Base-by-base conservation (phyloP, 1,139 yeast species). In the Blastobotrys proliferans region DNA sequence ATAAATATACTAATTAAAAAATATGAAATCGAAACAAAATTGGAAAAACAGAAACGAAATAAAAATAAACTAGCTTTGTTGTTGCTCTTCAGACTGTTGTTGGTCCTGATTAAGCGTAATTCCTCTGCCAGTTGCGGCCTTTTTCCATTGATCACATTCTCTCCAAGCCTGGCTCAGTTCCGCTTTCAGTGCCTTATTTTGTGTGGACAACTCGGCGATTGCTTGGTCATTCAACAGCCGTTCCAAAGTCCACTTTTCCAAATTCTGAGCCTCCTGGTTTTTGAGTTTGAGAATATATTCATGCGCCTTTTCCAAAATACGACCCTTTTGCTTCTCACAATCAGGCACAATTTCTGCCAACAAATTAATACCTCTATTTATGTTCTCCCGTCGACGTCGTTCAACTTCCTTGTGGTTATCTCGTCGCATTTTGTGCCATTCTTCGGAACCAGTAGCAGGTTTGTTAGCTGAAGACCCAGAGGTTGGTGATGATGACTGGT, bases 341-440 rank as follows among this genome's bases (percentile, higher is more conserved):
- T 90, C 82, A 16, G 97, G 97, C 44, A 92, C 80, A 47, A 85
- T 69, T 38, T 78, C 77, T 31, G 95, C 86, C 55, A 92, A 74
- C 57, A 82, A 88, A 57, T 81, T 82, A 61, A 92, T 90, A 10
- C 97, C 97, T 41, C 76, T 73, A 66, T 90, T 92, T 61, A 92
- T 92, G 40, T 83, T 80, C 61, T 92, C 97, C 58, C 99, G 79
- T 61, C 99, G 81, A 57, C 97, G 80, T 60, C 97, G 77, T 68
- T 92, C 99, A 24, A 92, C 98, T 67, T 94, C 98, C 66, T 92
- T 92, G 69, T 92, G 99, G 64, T 87, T 90, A 56, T 85, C 86
- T 56, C 85, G 81, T 55, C 97, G 78, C 61, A 79, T 77, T 53
- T 77, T 77, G 61, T 83, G 90, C 95, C 96, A 88, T 63, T 86